Evolutionary conservation across 139 green algal genomes (phyloP), one percentile per base, ranked within the genome.

Genomic region (Haematococcus lacustris): DNA sequence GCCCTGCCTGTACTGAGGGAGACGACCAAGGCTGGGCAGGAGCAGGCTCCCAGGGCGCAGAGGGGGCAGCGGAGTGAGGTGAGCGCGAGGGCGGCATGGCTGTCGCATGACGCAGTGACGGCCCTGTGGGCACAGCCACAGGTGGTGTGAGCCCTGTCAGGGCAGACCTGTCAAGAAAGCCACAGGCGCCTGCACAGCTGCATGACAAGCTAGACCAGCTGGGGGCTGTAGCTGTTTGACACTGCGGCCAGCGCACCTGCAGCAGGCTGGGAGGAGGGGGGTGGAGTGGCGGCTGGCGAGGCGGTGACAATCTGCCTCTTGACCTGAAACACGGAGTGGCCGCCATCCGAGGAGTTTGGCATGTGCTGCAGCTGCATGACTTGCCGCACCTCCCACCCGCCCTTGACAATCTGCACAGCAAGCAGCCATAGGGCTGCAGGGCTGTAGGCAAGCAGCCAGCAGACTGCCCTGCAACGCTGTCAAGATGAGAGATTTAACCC

Each of bases 271-370:
- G 13, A n/a, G 13, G 47, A n/a, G 47, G 13, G 47, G 13, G 47
- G 13, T 13, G 13, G 47, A n/a, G 47, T 57, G 60, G 9, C 60
- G 17, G 60, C 28, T 26, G 21, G 57, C 57, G 57, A 37, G 21
- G 28, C 5, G 23, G 60, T 38, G 23, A 51, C 38, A 21, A 73
- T 39, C 25, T 50, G 28, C 43, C 50, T 65, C 34, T 65, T 73
- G 1, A 76, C 43, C 33, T 75, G 61, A 38, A 69, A 86, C 28
- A 82, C 38, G 6, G 77, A 78, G 59, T 86, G 80, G 21, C 59
- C 67, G 3, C 66, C 66, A 43, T 82, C 80, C 21, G 80, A 64
- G 21, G 73, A 74, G 53, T 75, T 73, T 6, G 67, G 74, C 47
- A 76, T 1, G 28, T 80, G 76, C 51, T 73, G 65, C 28, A 73